Evolutionary conservation across 2,329 filamentous ascomycete genomes (phyloP).

Genomic region (Penicillium janthinellum): DNA sequence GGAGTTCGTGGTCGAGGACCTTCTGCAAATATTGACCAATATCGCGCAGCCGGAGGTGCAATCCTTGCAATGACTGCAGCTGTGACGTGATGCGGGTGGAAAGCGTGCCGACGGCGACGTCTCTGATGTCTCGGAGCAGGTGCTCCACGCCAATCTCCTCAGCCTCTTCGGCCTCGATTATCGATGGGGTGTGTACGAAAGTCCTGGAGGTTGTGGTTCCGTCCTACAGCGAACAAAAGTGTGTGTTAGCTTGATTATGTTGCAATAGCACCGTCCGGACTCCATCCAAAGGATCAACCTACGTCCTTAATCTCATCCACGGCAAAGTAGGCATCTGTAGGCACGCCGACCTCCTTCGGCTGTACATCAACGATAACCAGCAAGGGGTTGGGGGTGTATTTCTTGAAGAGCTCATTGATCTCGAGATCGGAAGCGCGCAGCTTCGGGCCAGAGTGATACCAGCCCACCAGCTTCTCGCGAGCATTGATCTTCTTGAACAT

Average conservation of each 20-base stretch:
- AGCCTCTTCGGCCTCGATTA: constrained; percentile 97
- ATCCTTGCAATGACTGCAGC: constrained; percentile 92
- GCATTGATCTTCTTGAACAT: constrained; percentile 99
- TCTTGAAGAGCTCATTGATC: constrained; percentile 99
- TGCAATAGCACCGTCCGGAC: neutral
- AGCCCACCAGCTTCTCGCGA: constrained; percentile 96
- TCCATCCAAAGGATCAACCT: constrained; percentile 40
- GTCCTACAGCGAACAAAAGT: constrained; percentile 60
- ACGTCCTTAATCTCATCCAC: constrained; percentile 99
- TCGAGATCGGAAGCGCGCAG: constrained; percentile 93
- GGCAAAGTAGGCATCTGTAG: constrained; percentile 98
- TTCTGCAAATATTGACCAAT: constrained; percentile 96
- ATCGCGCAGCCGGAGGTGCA: constrained; percentile 91
- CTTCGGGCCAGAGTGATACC: constrained; percentile 99
- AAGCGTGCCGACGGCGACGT: constrained; percentile 94
- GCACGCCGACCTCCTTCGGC: constrained; percentile 95
- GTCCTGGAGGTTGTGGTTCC: constrained; percentile 96
- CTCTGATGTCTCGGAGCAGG: constrained; percentile 93
- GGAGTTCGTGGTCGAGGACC: constrained; percentile 87
- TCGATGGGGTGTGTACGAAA: constrained; percentile 96
- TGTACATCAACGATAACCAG: constrained; percentile 98
- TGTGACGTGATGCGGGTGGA: constrained; percentile 97
- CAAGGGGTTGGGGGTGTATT: constrained; percentile 94
- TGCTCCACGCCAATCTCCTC: constrained; percentile 99
- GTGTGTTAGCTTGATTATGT: constrained; percentile 5